phyloP scores from a whole-genome alignment of 441 rosid species.

The Iberis amara region DNA sequence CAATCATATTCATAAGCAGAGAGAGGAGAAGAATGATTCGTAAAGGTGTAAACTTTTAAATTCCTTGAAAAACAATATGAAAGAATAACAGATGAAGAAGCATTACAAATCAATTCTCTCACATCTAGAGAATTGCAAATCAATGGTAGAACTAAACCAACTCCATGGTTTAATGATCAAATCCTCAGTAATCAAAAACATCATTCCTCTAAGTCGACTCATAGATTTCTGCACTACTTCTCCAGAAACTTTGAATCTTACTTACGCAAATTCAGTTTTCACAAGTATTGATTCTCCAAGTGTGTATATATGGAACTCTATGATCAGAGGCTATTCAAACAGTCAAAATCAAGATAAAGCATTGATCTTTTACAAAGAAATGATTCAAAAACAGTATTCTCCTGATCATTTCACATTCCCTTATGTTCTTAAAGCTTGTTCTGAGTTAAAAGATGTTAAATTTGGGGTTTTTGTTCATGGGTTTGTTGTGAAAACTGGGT shows the following conservation, averaged over 20 bases:
- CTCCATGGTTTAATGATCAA: conserved; percentile 36
- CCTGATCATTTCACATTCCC: conserved; percentile 36
- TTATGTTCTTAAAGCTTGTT: conserved; percentile 35
- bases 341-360: conserved; percentile 24
- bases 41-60: conserved; percentile 1
- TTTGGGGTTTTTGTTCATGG: conserved; percentile 33
- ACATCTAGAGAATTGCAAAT: conserved; percentile 30
- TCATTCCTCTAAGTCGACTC: conserved; percentile 33
- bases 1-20: too few relatives aligned
- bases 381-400: conserved; percentile 30
- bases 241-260: conserved; percentile 24
- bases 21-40: too few relatives aligned
- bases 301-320: conserved; percentile 39
- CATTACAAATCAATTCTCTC: conserved; percentile 29
- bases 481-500: conserved; percentile 31
- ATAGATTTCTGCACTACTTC: conserved; percentile 28
- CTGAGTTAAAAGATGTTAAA: conserved; percentile 5
- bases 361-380: conserved; percentile 23
- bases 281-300: conserved; percentile 27
- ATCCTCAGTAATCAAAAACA: conserved; percentile 32
- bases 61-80: neutral
- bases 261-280: conserved; percentile 32
- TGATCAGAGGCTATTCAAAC: conserved; percentile 36
- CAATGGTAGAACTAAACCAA: conserved; percentile 28
- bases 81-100: conserved; percentile 34